Base-by-base conservation (phyloP, 179 eudicot genomes). In the Sideroxylon spinosum region DNA sequence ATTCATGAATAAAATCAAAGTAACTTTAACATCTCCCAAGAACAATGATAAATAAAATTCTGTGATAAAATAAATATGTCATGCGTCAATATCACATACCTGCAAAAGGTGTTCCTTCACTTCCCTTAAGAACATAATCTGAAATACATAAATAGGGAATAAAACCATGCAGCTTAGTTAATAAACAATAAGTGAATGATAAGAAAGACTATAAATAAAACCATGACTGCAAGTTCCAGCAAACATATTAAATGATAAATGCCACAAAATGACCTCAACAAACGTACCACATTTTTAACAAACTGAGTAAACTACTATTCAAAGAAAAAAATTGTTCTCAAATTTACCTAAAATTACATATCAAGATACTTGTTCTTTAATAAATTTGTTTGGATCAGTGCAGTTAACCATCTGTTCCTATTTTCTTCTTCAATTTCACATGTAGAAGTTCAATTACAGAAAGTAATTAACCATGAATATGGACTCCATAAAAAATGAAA, bases 81-180 rank as follows among this genome's bases (percentile, higher is more conserved):
- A 8, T 4, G 7, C 28, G 71, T 22, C 26, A 16, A 79, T 20
- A 75, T 55, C 17, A 49, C 53, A 70, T 84, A 95, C 99, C 99
- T 91, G 99, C 97, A 85, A 95, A 95, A 52, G 99, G 97, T 48
- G 99, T 93, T 83, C 97, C 99, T 80, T 93, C 90, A 82, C 98
- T 93, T 80, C 99, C 99, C 84, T 95, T 97, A 78, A 88, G 86
- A 62, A 88, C 86, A 76, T 88, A 88, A 85, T 88, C 91, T 88
- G 84, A 48, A 25, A 74, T 25, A 77, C 9, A 75, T 70, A 28
- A 63, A 9, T 11, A 0, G 13, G 20, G 25, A 50, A 62, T 44
- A 19, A 73, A 26, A 68, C 59, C 49, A 66, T 6, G 52, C 29
- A n/a, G 50, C 1, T 12, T 19, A 64, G 25, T 19, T 19, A 26